Evolutionary conservation across 345 rosid species (phyloP), one percentile per base, ranked within the genome.

Genomic region (Dipteronia sinensis): DNA sequence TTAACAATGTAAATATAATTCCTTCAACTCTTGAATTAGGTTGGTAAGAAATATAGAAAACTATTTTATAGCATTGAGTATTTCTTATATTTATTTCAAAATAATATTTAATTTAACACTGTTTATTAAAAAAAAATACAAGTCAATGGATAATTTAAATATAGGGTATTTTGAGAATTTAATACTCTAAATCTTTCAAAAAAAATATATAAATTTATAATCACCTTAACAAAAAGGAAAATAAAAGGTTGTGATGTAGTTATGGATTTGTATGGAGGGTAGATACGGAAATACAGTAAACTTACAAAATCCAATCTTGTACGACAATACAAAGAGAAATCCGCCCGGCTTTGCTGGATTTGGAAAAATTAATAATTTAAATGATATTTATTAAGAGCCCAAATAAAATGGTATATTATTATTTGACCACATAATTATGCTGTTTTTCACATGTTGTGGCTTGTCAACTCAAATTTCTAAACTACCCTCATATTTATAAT

Each of bases 271-370:
- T 0, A 38, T 6, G 10, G 68, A n/a, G 78, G 82, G 25, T 72
- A 62, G 31, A 20, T 68, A 72, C 22, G 76, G 55, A 62, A 38
- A 49, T 0, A 11, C 23, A 7, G 9, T 13, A 0, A 9, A 49
- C 6, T 3, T 0, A 55, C n/a, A 8, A 73, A 63, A 0, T 19
- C 34, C 42, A 62, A 23, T 27, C 67, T 40, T 22, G 15, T 44
- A 31, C 77, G 77, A 67, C 82, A 79, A 67, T 73, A 20, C 69
- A 79, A 73, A 59, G 53, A 8, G 56, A 59, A 27, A 67, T 67
- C 77, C 56, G 69, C 63, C 64, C 20, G 34, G 29, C 77, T 46
- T 73, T 47, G 77, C 53, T 73, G 77, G 77, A 12, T 44, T 67
- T 13, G 61, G 61, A 40, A 34, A 65, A 72, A 23, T 7, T 31